These are phyloP conservation scores for Deuterostichococcus epilithicus DNA, from an alignment of 139 green algal genomes.

Conservation along the genomic window DNA sequence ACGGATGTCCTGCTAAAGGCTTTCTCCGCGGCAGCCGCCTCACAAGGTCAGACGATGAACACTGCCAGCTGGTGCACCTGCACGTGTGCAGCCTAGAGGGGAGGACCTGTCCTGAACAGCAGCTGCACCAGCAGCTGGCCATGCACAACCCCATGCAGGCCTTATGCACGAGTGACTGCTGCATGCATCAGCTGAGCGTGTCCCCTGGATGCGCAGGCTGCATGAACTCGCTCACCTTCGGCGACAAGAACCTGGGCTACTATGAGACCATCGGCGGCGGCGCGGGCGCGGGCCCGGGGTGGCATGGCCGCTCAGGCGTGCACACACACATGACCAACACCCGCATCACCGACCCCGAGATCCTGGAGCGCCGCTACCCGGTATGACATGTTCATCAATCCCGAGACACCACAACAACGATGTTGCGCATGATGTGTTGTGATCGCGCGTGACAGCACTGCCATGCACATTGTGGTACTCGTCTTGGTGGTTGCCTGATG, in stretches of 20 bases:
- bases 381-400: too few species aligned
- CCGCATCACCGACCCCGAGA: constrained; percentile 92
- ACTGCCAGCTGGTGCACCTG: neutral
- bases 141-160: neutral
- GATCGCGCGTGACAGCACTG: too few species aligned
- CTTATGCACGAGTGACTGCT: neutral
- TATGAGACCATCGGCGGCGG: constrained; percentile 97
- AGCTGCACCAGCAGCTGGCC: neutral
- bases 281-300: constrained; percentile 83
- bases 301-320: constrained; percentile 82
- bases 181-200: neutral
- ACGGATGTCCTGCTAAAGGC: constrained; percentile 94
- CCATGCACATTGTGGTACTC: too few species aligned
- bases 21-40: constrained; percentile 82
- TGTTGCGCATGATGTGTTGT: too few species aligned
- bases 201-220: constrained; percentile 63
- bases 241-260: constrained; percentile 85
- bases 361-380: constrained; percentile 87
- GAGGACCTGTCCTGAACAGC: too few species aligned
- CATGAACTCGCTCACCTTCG: constrained; percentile 99
- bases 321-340: constrained; percentile 99
- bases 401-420: too few species aligned
- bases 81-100: neutral
- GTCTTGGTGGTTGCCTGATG: too few species aligned
- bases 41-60: constrained; percentile 46